Evolutionary conservation across 257 asterid genomes (phyloP).

Genomic region (Catharanthus roseus): DNA sequence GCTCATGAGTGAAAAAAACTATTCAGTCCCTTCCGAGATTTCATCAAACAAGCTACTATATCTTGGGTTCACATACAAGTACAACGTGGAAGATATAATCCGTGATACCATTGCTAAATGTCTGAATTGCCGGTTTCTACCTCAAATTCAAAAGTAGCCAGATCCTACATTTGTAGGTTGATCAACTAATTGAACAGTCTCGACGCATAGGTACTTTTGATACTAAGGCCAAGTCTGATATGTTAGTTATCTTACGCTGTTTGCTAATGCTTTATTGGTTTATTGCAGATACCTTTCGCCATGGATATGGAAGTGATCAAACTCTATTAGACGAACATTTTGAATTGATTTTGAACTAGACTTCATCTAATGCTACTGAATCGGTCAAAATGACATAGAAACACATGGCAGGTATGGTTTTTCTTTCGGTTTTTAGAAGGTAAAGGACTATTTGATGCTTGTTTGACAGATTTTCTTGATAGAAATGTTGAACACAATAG

Average conservation of each 20-base stretch:
- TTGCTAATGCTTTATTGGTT: neutral
- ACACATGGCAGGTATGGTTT: too few relatives aligned
- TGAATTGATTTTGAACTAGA: too few relatives aligned
- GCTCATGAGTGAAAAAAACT: conserved; percentile 20
- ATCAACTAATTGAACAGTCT: neutral
- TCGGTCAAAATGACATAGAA: too few relatives aligned
- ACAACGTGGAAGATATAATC: conserved; percentile 48
- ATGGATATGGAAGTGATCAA: too few relatives aligned
- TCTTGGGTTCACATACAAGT: conserved; percentile 56
- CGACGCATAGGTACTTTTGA: too few relatives aligned
- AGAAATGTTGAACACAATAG: neutral
- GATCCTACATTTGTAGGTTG: neutral
- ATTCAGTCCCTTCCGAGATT: conserved; percentile 42
- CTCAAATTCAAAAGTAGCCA: conserved; percentile 11
- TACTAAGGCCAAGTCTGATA: neutral
- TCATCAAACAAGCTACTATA: conserved; percentile 67
- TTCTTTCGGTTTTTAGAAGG: too few relatives aligned
- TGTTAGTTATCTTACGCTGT: neutral
- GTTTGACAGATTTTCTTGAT: neutral
- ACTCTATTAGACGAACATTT: too few relatives aligned
- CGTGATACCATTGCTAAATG: conserved; percentile 41
- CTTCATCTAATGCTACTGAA: too few relatives aligned
- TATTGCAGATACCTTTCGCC: too few relatives aligned
- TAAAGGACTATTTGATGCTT: neutral
- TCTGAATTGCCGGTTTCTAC: conserved; percentile 39